phyloP scores from a whole-genome alignment of 352 stramenopile genomes.

The Phytopythium montanum region DNA sequence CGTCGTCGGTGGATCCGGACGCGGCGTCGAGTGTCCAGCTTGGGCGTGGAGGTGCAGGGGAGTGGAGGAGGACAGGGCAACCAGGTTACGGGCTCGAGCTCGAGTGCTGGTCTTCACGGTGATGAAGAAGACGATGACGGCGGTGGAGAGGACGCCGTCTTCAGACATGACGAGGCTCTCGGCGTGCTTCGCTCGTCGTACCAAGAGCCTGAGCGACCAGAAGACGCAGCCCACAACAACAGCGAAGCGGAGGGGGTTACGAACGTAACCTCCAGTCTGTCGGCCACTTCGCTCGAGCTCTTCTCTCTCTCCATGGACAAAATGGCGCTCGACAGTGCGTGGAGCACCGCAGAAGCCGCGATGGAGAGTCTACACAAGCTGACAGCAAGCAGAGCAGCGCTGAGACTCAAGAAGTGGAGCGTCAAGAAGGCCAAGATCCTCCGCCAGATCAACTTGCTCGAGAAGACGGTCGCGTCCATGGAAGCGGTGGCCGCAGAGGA shows the following conservation, averaged over 20 bases:
- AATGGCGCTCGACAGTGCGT: slow-evolving; percentile 41
- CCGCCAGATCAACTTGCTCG: slow-evolving; percentile 63
- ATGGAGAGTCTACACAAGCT: slow-evolving; percentile 46
- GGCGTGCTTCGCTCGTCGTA: background rate
- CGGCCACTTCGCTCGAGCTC: slow-evolving; percentile 13
- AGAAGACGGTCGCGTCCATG: slow-evolving; percentile 72
- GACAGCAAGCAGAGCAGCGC: slow-evolving; percentile 34
- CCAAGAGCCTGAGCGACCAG: background rate
- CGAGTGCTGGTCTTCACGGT: background rate
- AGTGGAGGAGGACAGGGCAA: background rate
- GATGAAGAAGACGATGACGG: background rate
- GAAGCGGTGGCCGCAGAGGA: slow-evolving; percentile 47
- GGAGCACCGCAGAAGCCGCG: slow-evolving; percentile 40
- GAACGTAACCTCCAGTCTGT: slow-evolving; percentile 11
- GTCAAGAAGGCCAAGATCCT: slow-evolving; percentile 66
- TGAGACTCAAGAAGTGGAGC: slow-evolving; percentile 45
- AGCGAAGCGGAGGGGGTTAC: background rate
- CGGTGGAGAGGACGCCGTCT: background rate
- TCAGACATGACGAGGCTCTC: slow-evolving; percentile 1
- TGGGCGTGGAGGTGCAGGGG: background rate
- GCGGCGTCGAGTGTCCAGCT: slow-evolving; percentile 26
- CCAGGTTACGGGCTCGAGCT: background rate
- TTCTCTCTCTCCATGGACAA: slow-evolving; percentile 54
- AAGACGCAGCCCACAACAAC: background rate
- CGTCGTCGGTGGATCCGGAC: slow-evolving; percentile 60